Evolutionary conservation across 2,329 filamentous ascomycete genomes (phyloP).

Genomic region (Fusarium decemcellulare): DNA sequence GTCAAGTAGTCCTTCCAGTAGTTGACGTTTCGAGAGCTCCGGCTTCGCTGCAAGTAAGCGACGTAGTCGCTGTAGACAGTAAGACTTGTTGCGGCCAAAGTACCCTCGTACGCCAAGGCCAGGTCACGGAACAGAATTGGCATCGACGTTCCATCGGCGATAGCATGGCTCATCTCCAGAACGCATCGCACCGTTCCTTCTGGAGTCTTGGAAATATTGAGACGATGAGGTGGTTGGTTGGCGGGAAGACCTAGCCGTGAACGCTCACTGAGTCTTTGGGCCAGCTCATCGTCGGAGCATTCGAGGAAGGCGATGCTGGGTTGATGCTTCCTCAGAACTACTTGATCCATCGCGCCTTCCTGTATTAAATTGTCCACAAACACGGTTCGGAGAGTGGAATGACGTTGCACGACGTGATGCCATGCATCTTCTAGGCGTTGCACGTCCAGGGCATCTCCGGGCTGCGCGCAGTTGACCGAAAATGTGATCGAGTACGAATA

Average conservation of each 20-base stretch:
- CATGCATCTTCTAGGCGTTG: conserved; percentile 34
- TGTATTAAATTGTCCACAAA: conserved; percentile 32
- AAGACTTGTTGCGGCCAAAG: background rate
- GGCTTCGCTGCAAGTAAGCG: conserved; percentile 8
- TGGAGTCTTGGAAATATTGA: conserved; percentile 23
- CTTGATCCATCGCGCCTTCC: conserved; percentile 29
- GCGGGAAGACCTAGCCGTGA: background rate
- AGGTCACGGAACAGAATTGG: conserved; percentile 37
- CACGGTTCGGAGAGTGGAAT: conserved; percentile 43
- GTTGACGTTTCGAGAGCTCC: background rate
- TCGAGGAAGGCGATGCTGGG: background rate
- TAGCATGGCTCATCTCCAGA: conserved; percentile 42
- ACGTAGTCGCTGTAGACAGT: conserved; percentile 35
- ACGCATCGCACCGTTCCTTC: conserved; percentile 7
- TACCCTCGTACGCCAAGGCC: conserved; percentile 26
- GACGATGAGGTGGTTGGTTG: conserved; percentile 24
- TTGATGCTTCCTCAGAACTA: conserved; percentile 33
- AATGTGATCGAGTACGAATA: conserved; percentile 43
- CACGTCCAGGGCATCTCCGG: background rate
- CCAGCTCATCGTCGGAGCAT: conserved; percentile 1
- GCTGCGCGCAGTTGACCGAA: background rate
- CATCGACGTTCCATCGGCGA: conserved; percentile 38
- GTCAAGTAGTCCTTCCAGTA: conserved; percentile 32
- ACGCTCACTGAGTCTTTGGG: background rate
- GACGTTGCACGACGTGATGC: conserved; percentile 33